A percentile compares a stretch with the other conserved stretches of the same genome.
Conservation (phyloP, 495 filamentous ascomycete species). For the Aspergillus affinis region DNA sequence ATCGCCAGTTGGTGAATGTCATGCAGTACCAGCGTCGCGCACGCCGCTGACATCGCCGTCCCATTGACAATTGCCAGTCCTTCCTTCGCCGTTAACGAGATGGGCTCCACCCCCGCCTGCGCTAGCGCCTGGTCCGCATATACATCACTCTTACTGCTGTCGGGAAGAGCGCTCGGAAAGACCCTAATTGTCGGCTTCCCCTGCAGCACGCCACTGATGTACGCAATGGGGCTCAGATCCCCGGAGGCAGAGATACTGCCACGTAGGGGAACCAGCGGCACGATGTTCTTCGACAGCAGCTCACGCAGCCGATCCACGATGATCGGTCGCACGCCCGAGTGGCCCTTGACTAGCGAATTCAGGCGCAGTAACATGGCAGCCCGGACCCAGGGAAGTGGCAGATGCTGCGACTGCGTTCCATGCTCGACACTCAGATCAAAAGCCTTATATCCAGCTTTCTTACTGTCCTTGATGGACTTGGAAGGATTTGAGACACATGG, state of each 20-base stretch:
- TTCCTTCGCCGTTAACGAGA: conserved; percentile 39
- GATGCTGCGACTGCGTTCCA: conserved; percentile 1
- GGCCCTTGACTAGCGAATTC: conserved; percentile 55
- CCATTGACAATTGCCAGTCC: conserved; percentile 65
- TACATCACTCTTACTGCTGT: too few species aligned
- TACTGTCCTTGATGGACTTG: too few species aligned
- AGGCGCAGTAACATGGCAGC: conserved; percentile 55
- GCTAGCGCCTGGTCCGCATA: too few species aligned
- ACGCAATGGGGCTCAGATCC: conserved; percentile 57
- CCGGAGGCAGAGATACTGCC: conserved; percentile 64
- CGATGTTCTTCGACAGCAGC: conserved; percentile 46
- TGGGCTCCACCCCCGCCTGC: background rate
- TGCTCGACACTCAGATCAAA: conserved; percentile 2
- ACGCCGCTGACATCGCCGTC: conserved; percentile 56
- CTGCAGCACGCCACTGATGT: conserved; percentile 55
- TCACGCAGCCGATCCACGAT: conserved; percentile 46
- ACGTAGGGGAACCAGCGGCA: conserved; percentile 52
- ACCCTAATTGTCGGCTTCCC: conserved; percentile 53
- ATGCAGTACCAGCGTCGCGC: conserved; percentile 52
- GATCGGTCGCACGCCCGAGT: conserved; percentile 49
- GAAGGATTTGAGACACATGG: background rate
- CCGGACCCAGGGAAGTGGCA: conserved; percentile 51
- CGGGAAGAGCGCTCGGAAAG: conserved; percentile 19
- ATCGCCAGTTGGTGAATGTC: conserved; percentile 55
- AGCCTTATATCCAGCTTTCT: too few species aligned